Base-by-base conservation (phyloP, 1,284 basidiomycete species). In the Sanghuangporus baumii region DNA sequence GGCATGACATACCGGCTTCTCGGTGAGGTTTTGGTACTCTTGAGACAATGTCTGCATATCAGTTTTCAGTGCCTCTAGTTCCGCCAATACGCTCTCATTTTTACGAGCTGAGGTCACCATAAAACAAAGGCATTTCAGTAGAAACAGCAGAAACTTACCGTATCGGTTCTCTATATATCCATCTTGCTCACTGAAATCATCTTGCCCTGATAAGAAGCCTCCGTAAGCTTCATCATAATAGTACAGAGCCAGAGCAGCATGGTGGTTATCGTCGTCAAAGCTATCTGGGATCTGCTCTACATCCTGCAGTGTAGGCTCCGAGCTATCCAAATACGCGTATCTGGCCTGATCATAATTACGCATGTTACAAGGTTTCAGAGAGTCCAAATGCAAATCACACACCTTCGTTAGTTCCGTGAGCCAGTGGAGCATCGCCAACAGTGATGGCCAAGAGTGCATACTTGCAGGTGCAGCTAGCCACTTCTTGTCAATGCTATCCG, bases 341-440 rank as follows among this genome's bases (percentile, higher is more conserved):
- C 82, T 78, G 14, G 70, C 71, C 74, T 75, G 64, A 38, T 23
- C 20, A 47, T 16, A 23, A 50, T 16, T 9, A 57, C 66, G 69
- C 62, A 61, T 91, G 76, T 86, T 87, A 70, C 3, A 31, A 31
- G 87, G 86, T 88, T 1, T 89, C 87, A 16, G 95, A 76, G 92
- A 93, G 96, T 72, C 91, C 87, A 55, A 96, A 71, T 70, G 36
- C 37, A 9, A 40, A 41, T 38, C 40, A 66, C 70, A 61, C 60
- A 92, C 93, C 77, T 86, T 88, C 69, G 87, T 87, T 66, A 93
- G 74, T 67, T 93, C 89, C 1, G 89, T 88, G 14, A 96, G 76
- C 94, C 94, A 96, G 72, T 93, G 89, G 54, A 96, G 71, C 71
- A 92, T 89, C 20, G 89, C 93, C 16, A 95, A 76, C 16, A 95